Evolutionary conservation across 2,329 filamentous ascomycete species (phyloP).

Genomic region (Chaetomiaceae sp.): DNA sequence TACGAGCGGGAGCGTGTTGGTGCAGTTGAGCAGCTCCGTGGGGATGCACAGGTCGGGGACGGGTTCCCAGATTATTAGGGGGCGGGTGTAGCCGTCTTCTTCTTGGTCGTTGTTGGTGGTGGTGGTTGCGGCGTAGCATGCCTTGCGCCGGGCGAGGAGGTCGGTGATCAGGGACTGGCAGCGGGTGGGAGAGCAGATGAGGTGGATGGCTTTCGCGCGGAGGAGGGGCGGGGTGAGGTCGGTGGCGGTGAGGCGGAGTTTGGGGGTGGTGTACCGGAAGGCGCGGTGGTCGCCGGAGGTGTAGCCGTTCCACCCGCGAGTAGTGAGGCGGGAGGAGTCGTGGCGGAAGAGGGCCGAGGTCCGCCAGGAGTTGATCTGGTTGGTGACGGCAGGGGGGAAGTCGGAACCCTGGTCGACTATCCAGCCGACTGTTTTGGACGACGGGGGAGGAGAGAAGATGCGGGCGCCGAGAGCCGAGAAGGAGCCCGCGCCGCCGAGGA

Average conservation of each 20-base stretch:
- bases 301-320: conserved; percentile 90
- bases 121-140: conserved; percentile 1
- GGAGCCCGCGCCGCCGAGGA: conserved; percentile 84
- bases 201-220: conserved; percentile 72
- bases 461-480: conserved; percentile 86
- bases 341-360: conserved; percentile 68
- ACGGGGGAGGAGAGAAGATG: conserved; percentile 68
- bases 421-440: conserved; percentile 73
- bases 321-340: conserved; percentile 67
- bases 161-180: conserved; percentile 70
- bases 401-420: conserved; percentile 86
- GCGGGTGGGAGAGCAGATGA: conserved; percentile 75
- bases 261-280: conserved; percentile 85
- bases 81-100: conserved; percentile 41
- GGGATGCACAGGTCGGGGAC: conserved; percentile 83
- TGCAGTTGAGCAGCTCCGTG: conserved; percentile 59
- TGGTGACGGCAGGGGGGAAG: conserved; percentile 65
- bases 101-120: conserved; percentile 3
- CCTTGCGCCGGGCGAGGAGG: conserved; percentile 57
- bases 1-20: conserved; percentile 56
- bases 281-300: conserved; percentile 58
- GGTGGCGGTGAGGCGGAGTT: conserved; percentile 69
- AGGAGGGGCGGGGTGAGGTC: conserved; percentile 65
- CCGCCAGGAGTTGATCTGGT: conserved; percentile 66
- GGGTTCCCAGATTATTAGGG: conserved; percentile 90